Base-by-base conservation (phyloP, 1,284 basidiomycete genomes). In the Anthracocystis panici-leucophaei region DNA sequence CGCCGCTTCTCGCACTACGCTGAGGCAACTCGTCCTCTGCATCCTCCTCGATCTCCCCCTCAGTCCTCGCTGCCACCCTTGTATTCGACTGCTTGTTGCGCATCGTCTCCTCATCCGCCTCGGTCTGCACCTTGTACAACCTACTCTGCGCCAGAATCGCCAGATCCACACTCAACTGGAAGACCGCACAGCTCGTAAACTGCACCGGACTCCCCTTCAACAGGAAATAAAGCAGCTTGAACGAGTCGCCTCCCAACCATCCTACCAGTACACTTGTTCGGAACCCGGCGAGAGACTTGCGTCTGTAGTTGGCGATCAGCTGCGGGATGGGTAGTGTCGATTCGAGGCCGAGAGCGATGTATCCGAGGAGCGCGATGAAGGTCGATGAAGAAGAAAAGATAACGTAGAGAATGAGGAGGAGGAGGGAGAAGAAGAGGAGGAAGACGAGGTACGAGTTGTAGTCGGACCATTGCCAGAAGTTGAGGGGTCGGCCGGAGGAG, bases 401-500 rank as follows among this genome's bases (percentile, higher is more conserved):
- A 42, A 95, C 87, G 62, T 80, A 82, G 31, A 82, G 53, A 2
- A 87, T 33, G 7, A 79, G 81, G 33, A 88, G 70, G 44, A 59
- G 64, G 40, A 72, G 75, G 23, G 92, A 91, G 73, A 92, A 88
- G 12, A 89, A 91, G n/a, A 91, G 90, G 53, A 95, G 87, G 85
- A 93, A 94, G 82, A 94, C 91, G 60, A 94, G 87, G 82, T 95
- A 91, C 78, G 92, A 74, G 25, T 65, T 62, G 57, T 93, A 94
- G 16, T 88, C 89, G 46, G 88, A 86, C 93, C 93, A 95, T 80
- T 94, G 92, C 93, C 93, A 95, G 85, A 94, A 94, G 9, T 90
- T 88, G 66, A 92, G 87, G 1, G 90, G 92, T 41, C 93, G 27
- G 12, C 41, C 38, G 10, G 44, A 6, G 25, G 52, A 27, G 2